Evolutionary conservation across 1,284 basidiomycete species (phyloP).

Genomic region (Microbotryomycetes sp.): DNA sequence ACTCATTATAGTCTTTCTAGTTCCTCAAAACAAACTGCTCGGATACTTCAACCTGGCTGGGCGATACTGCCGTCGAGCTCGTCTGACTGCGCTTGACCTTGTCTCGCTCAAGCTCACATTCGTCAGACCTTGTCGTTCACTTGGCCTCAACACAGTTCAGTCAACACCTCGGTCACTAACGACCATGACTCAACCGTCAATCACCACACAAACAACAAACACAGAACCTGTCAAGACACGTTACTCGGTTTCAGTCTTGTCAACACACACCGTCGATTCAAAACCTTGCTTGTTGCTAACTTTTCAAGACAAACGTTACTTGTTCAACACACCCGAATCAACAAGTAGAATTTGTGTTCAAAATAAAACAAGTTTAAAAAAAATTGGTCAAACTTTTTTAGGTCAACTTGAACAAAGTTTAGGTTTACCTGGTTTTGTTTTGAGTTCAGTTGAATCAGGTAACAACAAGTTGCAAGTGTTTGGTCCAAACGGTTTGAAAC

Average conservation of each 20-base stretch:
- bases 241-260: conserved; percentile 23
- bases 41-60: too few species aligned
- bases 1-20: too few species aligned
- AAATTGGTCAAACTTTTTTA: conserved; percentile 31
- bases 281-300: conserved; percentile 30
- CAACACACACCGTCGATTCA: conserved; percentile 27
- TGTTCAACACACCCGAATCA: conserved; percentile 34
- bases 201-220: too few species aligned
- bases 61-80: too few species aligned
- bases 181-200: too few species aligned
- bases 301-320: conserved; percentile 31
- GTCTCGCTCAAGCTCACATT: too few species aligned
- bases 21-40: too few species aligned
- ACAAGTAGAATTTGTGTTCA: conserved; percentile 30
- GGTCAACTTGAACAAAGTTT: conserved; percentile 20
- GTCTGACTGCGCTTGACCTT: too few species aligned
- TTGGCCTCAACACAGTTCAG: too few species aligned
- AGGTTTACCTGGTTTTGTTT: conserved; percentile 31
- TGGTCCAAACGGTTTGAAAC: conserved; percentile 31
- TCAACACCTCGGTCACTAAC: too few species aligned
- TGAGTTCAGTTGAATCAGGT: conserved; percentile 32
- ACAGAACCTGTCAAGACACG: conserved; percentile 10
- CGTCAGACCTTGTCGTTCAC: too few species aligned
- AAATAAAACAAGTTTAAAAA: conserved; percentile 27
- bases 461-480: conserved; percentile 22